Evolutionary conservation across 2,329 filamentous ascomycete genomes (phyloP).

Genomic region (Hypoxylon sp.): DNA sequence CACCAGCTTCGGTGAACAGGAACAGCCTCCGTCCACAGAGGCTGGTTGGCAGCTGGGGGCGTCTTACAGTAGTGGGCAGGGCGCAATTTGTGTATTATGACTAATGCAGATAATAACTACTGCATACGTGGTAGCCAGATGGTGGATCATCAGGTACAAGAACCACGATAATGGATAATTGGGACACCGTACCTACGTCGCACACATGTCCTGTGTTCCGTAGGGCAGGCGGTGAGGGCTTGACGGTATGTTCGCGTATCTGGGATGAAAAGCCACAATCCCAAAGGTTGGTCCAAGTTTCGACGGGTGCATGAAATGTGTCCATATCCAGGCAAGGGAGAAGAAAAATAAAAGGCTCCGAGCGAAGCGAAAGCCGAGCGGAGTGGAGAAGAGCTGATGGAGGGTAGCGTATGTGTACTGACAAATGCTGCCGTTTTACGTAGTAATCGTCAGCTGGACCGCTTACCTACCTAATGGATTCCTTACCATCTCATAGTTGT

Average conservation of each 20-base stretch:
- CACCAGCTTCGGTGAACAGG: slow-evolving; percentile 36
- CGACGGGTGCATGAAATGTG: slow-evolving; percentile 27
- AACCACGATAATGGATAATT: slow-evolving; percentile 45
- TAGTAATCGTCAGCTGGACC: slow-evolving; percentile 45
- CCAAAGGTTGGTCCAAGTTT: slow-evolving; percentile 25
- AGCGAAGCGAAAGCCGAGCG: slow-evolving; percentile 27
- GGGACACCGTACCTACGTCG: slow-evolving; percentile 32
- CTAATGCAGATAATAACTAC: slow-evolving; percentile 58
- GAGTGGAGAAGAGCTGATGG: slow-evolving; percentile 41
- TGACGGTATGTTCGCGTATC: slow-evolving; percentile 43
- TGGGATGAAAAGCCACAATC: slow-evolving; percentile 27
- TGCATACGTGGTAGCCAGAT: slow-evolving; percentile 43
- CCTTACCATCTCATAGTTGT: slow-evolving; percentile 19
- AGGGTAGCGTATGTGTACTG: slow-evolving; percentile 25
- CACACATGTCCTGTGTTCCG: slow-evolving; percentile 36
- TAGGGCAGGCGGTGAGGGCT: slow-evolving; percentile 41
- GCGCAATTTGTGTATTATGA: slow-evolving; percentile 38
- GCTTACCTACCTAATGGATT: slow-evolving; percentile 29
- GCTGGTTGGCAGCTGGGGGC: slow-evolving; percentile 8
- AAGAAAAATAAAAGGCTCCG: slow-evolving; percentile 27
- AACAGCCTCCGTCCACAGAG: slow-evolving; percentile 4
- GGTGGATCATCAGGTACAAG: slow-evolving; percentile 49
- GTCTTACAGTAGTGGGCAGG: slow-evolving; percentile 28
- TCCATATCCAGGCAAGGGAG: slow-evolving; percentile 35
- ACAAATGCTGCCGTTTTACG: slow-evolving; percentile 18